phyloP scores from a whole-genome alignment of 345 rosid species.

The Salix viminalis region DNA sequence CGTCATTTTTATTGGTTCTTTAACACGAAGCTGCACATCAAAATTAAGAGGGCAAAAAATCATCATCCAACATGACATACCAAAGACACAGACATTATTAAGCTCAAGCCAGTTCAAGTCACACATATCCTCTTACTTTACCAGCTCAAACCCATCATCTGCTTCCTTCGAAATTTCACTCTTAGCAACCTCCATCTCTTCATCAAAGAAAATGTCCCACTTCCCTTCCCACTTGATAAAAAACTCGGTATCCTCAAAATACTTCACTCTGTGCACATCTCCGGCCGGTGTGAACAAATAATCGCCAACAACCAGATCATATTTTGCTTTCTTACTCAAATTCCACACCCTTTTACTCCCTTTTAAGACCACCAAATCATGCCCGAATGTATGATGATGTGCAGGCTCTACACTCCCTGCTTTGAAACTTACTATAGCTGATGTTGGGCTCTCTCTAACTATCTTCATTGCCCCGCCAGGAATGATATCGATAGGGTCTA shows the following conservation, averaged over 20 bases:
- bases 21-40: background rate
- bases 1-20: background rate
- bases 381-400: constrained; percentile 89
- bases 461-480: constrained; percentile 95
- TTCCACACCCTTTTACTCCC: constrained; percentile 87
- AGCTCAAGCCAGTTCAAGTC: background rate
- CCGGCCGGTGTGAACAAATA: constrained; percentile 76
- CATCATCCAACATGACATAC: background rate
- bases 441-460: constrained; percentile 74
- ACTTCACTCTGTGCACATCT: constrained; percentile 82
- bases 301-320: constrained; percentile 63
- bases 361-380: constrained; percentile 65
- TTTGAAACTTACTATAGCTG: constrained; percentile 67
- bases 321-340: constrained; percentile 57
- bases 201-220: constrained; percentile 82
- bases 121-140: background rate
- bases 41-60: background rate
- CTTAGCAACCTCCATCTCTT: constrained; percentile 67
- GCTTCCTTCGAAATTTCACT: constrained; percentile 34
- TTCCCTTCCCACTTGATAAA: constrained; percentile 93
- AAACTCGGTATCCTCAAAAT: constrained; percentile 81
- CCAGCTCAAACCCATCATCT: constrained; percentile 21
- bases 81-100: background rate
- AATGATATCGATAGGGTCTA: constrained; percentile 55
- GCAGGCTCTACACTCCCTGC: constrained; percentile 92